phyloP scores from a whole-genome alignment of 1,284 basidiomycete species.

The Phlebopus sp. region DNA sequence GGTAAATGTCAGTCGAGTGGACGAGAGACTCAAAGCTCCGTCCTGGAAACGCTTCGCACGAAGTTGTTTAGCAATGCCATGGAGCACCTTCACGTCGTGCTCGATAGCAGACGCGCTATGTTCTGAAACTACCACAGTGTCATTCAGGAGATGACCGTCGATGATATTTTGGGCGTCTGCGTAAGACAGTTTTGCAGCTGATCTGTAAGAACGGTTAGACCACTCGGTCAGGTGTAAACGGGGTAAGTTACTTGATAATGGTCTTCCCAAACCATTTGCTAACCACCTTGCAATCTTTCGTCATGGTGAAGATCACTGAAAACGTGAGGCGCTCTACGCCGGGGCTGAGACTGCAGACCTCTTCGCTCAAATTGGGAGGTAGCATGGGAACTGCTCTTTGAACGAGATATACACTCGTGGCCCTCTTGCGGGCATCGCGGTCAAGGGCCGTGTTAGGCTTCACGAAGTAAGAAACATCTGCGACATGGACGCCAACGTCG shows the following conservation, averaged over 20 bases:
- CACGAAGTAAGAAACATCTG: constrained; percentile 95
- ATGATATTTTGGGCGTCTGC: constrained; percentile 79
- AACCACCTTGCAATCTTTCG: constrained; percentile 76
- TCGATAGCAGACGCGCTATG: constrained; percentile 64
- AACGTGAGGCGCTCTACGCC: constrained; percentile 88
- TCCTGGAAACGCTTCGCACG: constrained; percentile 74
- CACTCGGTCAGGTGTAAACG: constrained; percentile 6
- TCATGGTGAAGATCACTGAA: constrained; percentile 85
- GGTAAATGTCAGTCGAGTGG: constrained; percentile 73
- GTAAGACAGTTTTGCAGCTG: constrained; percentile 86
- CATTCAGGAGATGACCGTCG: constrained; percentile 64
- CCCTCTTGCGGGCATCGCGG: constrained; percentile 95
- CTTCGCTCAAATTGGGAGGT: constrained; percentile 86
- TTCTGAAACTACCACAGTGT: constrained; percentile 52
- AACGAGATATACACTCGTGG: constrained; percentile 94
- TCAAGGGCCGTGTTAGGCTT: constrained; percentile 96
- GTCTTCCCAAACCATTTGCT: constrained; percentile 93
- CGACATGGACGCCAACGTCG: constrained; percentile 91
- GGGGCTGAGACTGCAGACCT: constrained; percentile 89
- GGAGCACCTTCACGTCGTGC: constrained; percentile 72
- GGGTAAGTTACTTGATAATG: constrained; percentile 71
- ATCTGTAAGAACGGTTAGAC: constrained; percentile 44
- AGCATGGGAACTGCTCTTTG: constrained; percentile 97
- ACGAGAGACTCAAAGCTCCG: constrained; percentile 78
- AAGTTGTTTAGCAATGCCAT: constrained; percentile 72